Conservation (phyloP, 345 rosid genomes). For the Syzygium aqueum region DNA sequence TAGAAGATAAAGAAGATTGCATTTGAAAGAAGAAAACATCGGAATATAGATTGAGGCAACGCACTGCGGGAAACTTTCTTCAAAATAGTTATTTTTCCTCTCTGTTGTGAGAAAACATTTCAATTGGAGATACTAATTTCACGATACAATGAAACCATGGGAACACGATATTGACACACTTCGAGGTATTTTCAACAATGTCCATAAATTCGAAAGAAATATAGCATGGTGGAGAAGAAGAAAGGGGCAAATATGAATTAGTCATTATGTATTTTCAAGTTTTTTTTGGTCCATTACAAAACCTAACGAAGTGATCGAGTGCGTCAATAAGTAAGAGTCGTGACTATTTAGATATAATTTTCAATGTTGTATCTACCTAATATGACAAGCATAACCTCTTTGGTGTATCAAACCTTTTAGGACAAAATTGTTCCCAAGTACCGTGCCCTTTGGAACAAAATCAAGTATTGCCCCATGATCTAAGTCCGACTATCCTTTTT, state of each 20-base stretch:
- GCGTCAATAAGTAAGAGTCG: not conserved
- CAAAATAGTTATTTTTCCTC: not conserved
- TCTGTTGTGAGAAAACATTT: accelerated
- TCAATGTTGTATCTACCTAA: not conserved
- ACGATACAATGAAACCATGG: too few species aligned
- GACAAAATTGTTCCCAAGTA: not conserved
- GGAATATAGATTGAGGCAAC: not conserved
- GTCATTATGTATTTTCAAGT: too few species aligned
- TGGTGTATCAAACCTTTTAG: not conserved
- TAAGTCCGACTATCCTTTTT: not conserved
- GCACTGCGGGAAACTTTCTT: not conserved
- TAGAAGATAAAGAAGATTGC: not conserved
- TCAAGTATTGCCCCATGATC: not conserved
- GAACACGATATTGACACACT: not conserved
- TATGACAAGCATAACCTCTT: not conserved
- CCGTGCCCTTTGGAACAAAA: not conserved
- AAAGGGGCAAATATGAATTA: not conserved
- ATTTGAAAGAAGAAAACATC: too few species aligned
- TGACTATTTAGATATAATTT: not conserved
- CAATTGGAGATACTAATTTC: too few species aligned
- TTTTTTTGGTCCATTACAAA: not conserved
- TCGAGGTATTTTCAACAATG: too few species aligned
- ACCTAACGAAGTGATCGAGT: not conserved
- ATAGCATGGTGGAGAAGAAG: not conserved
- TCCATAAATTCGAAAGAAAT: too few species aligned